A percentile compares a stretch with the other conserved stretches of the same genome.
Conservation (phyloP, 2,329 filamentous ascomycete genomes). For the Fusarium nodosum region DNA sequence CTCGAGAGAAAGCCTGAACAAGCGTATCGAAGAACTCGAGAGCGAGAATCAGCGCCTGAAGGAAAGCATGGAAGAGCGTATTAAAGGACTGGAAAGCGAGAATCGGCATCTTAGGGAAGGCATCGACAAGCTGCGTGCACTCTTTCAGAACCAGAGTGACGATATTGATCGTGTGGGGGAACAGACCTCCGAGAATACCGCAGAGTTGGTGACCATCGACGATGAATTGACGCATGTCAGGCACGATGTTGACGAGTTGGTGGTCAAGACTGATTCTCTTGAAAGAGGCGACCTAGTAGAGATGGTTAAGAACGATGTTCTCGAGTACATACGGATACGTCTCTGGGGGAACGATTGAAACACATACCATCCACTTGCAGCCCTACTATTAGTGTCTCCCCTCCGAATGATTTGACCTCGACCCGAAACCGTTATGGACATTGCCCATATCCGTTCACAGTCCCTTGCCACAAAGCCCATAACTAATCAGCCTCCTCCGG, state of each 20-base stretch:
- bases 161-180: not conserved
- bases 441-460: not conserved
- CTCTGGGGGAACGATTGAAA: constrained; percentile 13
- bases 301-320: constrained; percentile 5
- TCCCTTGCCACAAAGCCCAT: not conserved
- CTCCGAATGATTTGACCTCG: not conserved
- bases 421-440: not conserved
- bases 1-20: not conserved
- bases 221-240: not conserved
- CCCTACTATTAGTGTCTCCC: not conserved
- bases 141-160: not conserved
- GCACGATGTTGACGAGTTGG: not conserved
- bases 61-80: not conserved
- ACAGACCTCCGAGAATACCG: not conserved
- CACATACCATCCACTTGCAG: not conserved
- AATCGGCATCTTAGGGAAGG: not conserved
- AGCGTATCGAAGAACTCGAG: not conserved
- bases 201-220: not conserved
- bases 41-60: not conserved
- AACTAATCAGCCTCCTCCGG: not conserved
- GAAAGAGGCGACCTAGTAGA: constrained; percentile 3
- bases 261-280: not conserved
- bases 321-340: constrained; percentile 8
- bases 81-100: not conserved
- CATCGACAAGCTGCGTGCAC: not conserved